Percentiles rank a stretch among this genome's conserved stretches.
Evolutionary conservation across 805 yeast species (phyloP).

Genomic region (Saturnispora sanitii): DNA sequence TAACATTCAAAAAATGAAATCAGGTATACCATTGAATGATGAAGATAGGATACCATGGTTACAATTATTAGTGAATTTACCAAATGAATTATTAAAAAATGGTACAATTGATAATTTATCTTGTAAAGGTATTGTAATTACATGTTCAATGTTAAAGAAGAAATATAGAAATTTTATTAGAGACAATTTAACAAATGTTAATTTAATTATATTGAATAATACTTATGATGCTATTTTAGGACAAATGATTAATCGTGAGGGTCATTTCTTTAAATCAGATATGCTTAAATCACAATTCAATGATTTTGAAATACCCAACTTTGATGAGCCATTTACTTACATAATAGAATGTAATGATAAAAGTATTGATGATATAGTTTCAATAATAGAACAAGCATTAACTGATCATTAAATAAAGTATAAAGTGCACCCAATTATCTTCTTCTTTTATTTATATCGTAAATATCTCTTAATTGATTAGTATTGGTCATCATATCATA

Average conservation of each 20-base stretch:
- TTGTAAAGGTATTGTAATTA: constrained; percentile 38
- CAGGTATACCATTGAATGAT: constrained; percentile 73
- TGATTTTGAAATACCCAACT: constrained; percentile 59
- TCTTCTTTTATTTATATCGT: constrained; percentile 7
- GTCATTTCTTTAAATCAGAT: constrained; percentile 79
- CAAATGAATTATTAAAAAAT: too few relatives aligned
- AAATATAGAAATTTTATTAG: constrained; percentile 59
- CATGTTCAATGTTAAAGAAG: constrained; percentile 80
- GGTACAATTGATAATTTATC: constrained; percentile 9
- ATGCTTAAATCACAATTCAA: constrained; percentile 77
- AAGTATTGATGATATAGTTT: constrained; percentile 12
- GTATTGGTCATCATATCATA: constrained; percentile 11
- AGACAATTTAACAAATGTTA: constrained; percentile 19
- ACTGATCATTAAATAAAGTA: neutral
- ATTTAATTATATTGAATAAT: constrained; percentile 59
- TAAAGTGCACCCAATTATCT: neutral
- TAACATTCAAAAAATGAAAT: constrained; percentile 76
- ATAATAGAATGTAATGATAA: constrained; percentile 17
- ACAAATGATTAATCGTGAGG: constrained; percentile 54
- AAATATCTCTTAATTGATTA: constrained; percentile 2
- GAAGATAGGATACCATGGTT: constrained; percentile 95
- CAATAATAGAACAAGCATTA: too few relatives aligned
- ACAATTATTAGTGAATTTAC: constrained; percentile 33
- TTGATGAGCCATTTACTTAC: constrained; percentile 12
- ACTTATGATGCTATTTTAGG: constrained; percentile 47